Base-by-base conservation (phyloP, 2,329 filamentous ascomycete genomes). In the Blastomyces silverae region DNA sequence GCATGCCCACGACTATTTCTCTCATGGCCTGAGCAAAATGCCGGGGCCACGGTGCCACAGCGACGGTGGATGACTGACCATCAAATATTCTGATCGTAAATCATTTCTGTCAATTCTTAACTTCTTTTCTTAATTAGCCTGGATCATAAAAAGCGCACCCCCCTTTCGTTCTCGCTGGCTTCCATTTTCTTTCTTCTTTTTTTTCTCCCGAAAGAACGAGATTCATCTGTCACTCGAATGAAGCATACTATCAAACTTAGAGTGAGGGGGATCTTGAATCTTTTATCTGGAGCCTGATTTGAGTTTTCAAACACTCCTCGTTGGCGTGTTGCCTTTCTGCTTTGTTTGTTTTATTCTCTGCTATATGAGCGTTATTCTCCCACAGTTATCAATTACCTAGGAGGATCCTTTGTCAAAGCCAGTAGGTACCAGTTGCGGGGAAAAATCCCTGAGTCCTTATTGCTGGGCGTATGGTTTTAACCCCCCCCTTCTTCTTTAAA, bases 141-240 rank as follows among this genome's bases (percentile, higher is more conserved):
- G 3, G 42, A 34, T 61, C 42, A 61, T 61, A 61, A 61, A 61
- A 61, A 25, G 42, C 58, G 25, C 58, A 61, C 42, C 28, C 58
- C 58, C 25, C 25, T 46, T 28, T 22, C 57, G 7, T 22, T 28
- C 25, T 10, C 42, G 2, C 58, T 8, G 8, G 44, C 15, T 46
- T 46, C 44, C 34, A 1, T 46, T 59, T 28, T 60, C 2, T 11
- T 58, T 60, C 37, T 25, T 17, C n/a, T 61, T 50, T 22, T 1
- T 50, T 11, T 13, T 13, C 37, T 39, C 37, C 37, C 37, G 37
- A 37, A 34, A 37, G 17, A n/a, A 50, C 31, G 25, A n/a, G 11
- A 61, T 37, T 34, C 25, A 48, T 17, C 25, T 37, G 15, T 8
- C 42, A 17, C 13, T 50, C 28, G 17, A 61, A 61, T 17, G 44